These are phyloP conservation scores for Colletotrichum navitas DNA, from an alignment of 2,329 filamentous ascomycete species.

Conservation along the genomic window DNA sequence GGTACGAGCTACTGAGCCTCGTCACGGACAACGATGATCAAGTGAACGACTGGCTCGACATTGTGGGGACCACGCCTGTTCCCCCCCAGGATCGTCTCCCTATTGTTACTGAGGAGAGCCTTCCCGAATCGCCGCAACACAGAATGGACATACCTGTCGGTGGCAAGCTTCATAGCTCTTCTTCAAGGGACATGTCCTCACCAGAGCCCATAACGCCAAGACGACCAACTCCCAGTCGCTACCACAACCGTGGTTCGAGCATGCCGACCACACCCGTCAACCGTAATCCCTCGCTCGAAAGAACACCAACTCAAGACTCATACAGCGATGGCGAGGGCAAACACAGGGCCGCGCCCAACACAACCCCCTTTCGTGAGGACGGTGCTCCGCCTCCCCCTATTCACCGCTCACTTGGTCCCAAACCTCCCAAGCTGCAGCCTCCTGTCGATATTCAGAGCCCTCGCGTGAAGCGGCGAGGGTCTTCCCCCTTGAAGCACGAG, in stretches of 20 bases:
- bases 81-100: slow-evolving; percentile 58
- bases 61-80: slow-evolving; percentile 70
- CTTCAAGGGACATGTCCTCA: slow-evolving; percentile 38
- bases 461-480: slow-evolving; percentile 77
- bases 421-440: slow-evolving; percentile 55
- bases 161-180: slow-evolving; percentile 27
- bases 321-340: slow-evolving; percentile 53
- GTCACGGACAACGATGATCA: slow-evolving; percentile 81
- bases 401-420: slow-evolving; percentile 60
- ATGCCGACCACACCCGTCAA: slow-evolving; percentile 48
- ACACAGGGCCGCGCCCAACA: slow-evolving; percentile 51
- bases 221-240: slow-evolving; percentile 52
- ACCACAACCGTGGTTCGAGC: slow-evolving; percentile 50
- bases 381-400: slow-evolving; percentile 68
- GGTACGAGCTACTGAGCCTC: slow-evolving; percentile 88
- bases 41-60: slow-evolving; percentile 86
- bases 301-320: slow-evolving; percentile 54
- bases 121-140: slow-evolving; percentile 35
- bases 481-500: slow-evolving; percentile 96
- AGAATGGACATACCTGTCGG: slow-evolving; percentile 39
- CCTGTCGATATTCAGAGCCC: slow-evolving; percentile 61
- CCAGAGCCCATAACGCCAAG: slow-evolving; percentile 47
- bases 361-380: slow-evolving; percentile 61
- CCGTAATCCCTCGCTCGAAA: slow-evolving; percentile 50
- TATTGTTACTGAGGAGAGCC: slow-evolving; percentile 48